A percentile compares a stretch with the other conserved stretches of the same genome.
Conservation (phyloP, 345 rosid genomes). For the Triadica sebifera region DNA sequence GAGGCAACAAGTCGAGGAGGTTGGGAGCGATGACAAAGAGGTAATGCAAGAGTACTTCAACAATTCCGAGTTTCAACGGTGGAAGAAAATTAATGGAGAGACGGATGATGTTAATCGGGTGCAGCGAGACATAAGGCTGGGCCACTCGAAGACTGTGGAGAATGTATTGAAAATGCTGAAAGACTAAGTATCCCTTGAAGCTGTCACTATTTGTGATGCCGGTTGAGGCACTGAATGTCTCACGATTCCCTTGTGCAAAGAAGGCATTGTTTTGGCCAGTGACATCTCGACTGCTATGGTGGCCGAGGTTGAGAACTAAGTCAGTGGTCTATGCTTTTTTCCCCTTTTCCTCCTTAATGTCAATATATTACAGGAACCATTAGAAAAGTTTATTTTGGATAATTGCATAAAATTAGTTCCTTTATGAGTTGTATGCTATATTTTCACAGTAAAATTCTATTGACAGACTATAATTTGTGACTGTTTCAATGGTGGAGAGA, state of each 20-base stretch:
- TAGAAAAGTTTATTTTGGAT: too few relatives aligned
- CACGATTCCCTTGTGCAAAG: conserved; percentile 75
- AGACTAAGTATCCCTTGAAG: conserved; percentile 66
- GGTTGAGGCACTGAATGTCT: conserved; percentile 88
- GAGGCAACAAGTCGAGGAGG: conserved; percentile 79
- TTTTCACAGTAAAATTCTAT: too few relatives aligned
- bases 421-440: too few relatives aligned
- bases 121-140: conserved; percentile 74
- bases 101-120: conserved; percentile 83
- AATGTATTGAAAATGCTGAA: conserved; percentile 63
- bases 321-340: conserved; percentile 5
- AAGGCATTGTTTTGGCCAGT: conserved; percentile 77
- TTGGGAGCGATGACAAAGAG: conserved; percentile 88
- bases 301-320: conserved; percentile 83
- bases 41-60: conserved; percentile 90
- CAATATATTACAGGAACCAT: too few relatives aligned
- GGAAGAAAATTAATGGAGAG: conserved; percentile 93
- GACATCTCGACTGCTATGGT: conserved; percentile 97
- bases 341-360: not conserved
- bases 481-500: too few relatives aligned
- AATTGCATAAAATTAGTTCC: too few relatives aligned
- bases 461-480: too few relatives aligned
- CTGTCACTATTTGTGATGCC: conserved; percentile 85
- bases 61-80: conserved; percentile 80
- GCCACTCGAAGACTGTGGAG: too few relatives aligned